A percentile compares a stretch with the other conserved stretches of the same genome.
Conservation (phyloP, 768 basidiomycete genomes). For the Tricholoma flavovirens region DNA sequence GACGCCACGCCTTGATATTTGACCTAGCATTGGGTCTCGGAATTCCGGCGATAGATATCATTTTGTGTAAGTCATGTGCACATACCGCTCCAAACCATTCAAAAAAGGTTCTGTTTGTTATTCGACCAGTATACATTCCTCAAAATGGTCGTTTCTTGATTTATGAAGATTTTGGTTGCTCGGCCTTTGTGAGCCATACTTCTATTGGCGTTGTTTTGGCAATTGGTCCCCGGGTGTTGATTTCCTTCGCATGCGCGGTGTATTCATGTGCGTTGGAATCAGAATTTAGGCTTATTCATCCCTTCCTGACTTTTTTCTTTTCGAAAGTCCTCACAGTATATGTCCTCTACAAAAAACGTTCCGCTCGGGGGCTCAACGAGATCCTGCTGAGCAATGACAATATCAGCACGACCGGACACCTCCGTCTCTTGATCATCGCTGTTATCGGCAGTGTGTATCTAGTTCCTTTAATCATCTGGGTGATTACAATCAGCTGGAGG, state of each 20-base stretch:
- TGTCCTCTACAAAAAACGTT: constrained; percentile 31
- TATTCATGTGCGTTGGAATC: constrained; percentile 26
- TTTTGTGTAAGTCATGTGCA: constrained; percentile 28
- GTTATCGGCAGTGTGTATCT: constrained; percentile 19
- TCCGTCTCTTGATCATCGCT: constrained; percentile 55
- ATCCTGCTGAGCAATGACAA: constrained; percentile 21
- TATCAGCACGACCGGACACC: constrained; percentile 42
- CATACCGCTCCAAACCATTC: not conserved
- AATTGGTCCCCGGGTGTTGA: constrained; percentile 30
- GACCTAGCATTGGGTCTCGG: not conserved
- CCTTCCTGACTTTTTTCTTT: not conserved
- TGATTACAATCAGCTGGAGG: not conserved
- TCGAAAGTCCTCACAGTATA: constrained; percentile 29
- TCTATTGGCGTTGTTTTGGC: constrained; percentile 38
- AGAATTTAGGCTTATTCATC: not conserved
- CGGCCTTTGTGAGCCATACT: constrained; percentile 42
- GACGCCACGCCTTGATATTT: not conserved
- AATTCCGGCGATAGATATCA: not conserved
- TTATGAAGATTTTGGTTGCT: constrained; percentile 53
- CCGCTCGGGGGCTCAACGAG: not conserved
- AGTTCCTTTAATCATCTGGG: not conserved
- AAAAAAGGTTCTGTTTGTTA: not conserved
- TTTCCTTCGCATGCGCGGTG: constrained; percentile 33
- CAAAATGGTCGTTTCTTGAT: constrained; percentile 59
- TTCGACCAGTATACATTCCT: constrained; percentile 37